Conservation (phyloP, 2,329 filamentous ascomycete genomes). For the Cytospora leucostoma region DNA sequence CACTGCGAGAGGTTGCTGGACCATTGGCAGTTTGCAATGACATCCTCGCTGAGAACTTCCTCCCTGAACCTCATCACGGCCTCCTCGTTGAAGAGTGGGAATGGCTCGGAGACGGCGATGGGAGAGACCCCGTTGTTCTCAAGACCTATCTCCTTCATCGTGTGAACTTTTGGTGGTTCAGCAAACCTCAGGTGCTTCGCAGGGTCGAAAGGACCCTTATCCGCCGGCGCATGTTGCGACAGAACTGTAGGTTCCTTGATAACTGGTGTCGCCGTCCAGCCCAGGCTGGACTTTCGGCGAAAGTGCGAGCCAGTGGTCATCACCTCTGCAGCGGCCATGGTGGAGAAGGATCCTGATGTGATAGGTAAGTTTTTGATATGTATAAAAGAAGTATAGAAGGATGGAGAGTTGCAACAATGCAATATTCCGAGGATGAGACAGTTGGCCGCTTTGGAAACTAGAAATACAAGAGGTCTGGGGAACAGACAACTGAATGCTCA, state of each 20-base stretch:
- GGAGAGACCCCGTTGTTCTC: constrained; percentile 60
- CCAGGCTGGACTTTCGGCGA: constrained; percentile 11
- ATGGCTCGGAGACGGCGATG: constrained; percentile 65
- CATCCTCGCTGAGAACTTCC: constrained; percentile 61
- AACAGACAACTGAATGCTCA: not conserved
- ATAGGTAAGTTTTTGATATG: not conserved
- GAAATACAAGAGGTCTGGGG: not conserved
- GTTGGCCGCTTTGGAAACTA: not conserved
- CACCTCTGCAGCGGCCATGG: constrained; percentile 15
- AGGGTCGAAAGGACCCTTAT: constrained; percentile 16
- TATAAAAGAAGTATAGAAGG: not conserved
- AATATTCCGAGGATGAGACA: not conserved
- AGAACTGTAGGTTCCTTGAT: constrained; percentile 4
- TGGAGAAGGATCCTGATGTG: not conserved
- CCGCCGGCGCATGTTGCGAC: not conserved
- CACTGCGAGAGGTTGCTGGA: constrained; percentile 35
- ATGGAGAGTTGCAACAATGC: not conserved
- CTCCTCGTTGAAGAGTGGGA: constrained; percentile 62
- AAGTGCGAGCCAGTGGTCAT: constrained; percentile 11
- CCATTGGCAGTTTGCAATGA: constrained; percentile 58
- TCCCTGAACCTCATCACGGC: constrained; percentile 62
- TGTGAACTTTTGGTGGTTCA: constrained; percentile 52
- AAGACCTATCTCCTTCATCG: constrained; percentile 64
- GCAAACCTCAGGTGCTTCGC: constrained; percentile 57
- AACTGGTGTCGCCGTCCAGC: constrained; percentile 9